Base-by-base conservation (phyloP, 2,329 filamentous ascomycete species). In the Taxawa tesnikishii region DNA sequence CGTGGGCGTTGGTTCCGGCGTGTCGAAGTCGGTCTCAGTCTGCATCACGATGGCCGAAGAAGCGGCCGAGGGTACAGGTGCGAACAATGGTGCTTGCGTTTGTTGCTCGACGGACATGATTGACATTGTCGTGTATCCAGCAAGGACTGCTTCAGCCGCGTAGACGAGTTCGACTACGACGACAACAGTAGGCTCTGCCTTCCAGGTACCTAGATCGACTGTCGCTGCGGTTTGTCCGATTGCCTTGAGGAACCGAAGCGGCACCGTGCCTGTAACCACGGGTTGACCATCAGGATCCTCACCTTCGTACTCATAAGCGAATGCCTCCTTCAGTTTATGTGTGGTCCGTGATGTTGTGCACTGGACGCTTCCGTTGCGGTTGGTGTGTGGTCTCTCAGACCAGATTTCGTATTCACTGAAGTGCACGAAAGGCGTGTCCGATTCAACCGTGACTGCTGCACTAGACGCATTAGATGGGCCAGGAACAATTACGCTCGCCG, bases 361-460 rank as follows among this genome's bases (percentile, higher is more conserved):
- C 3, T 29, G 43, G 3, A 49, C 32, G 7, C 40, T 44, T 7
- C 55, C 53, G 33, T 54, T 43, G 8, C 33, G 30, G 13, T 40
- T 28, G 5, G 40, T 46, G 10, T 43, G 43, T 3, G 42, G 39
- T n/a, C 42, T 34, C 23, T 47, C 47, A 16, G 37, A 50, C 30
- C 58, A 53, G n/a, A 63, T 47, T 35, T 63, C 58, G 36, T 62
- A 63, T 4, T 47, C 46, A 12, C 53, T 56, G 40, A 63, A 60
- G 37, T 59, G 56, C 5, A 62, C 51, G 28, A 62, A 59, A 1
- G 60, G 55, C 1, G 58, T 60, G 21, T 43, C 41, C 3, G 36
- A 33, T 6, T 38, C 28, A 11, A 52, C 32, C 2, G 47, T 50
- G 14, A 46, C 38, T 6, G 44, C 40, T 5, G 29, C 29, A 5